These are phyloP conservation scores for Chlorella sp. DNA, from an alignment of 139 green algal genomes.

Conservation along the genomic window DNA sequence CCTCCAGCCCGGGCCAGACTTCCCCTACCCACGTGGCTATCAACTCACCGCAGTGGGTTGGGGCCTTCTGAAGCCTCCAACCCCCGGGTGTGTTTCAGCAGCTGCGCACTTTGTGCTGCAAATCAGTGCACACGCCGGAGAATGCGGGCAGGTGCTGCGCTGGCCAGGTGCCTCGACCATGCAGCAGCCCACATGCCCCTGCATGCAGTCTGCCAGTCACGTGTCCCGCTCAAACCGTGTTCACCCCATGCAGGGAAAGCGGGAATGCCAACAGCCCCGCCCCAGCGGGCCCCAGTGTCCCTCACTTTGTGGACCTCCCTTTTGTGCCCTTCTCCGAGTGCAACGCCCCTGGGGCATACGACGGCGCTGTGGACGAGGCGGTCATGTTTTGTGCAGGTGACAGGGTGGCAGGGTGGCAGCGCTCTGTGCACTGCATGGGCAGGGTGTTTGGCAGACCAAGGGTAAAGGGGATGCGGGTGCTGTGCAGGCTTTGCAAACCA, in stretches of 20 bases:
- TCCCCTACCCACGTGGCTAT: not conserved
- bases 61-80: not conserved
- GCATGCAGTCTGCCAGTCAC: not conserved
- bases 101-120: not conserved
- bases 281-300: not conserved
- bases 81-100: not conserved
- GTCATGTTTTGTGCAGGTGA: slow-evolving; percentile 11
- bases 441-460: no score
- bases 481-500: no score
- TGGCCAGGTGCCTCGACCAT: not conserved
- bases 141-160: not conserved
- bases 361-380: not conserved
- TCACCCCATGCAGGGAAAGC: not conserved
- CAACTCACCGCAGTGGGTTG: not conserved
- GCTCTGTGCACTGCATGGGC: not conserved
- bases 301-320: not conserved
- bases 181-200: not conserved
- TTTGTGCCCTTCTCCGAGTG: not conserved
- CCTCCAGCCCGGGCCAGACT: not conserved
- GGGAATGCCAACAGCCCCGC: not conserved
- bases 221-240: not conserved
- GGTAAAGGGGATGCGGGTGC: no score
- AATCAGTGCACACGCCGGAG: not conserved
- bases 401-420: not conserved
- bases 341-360: not conserved